Evolutionary conservation across 2,329 filamentous ascomycete species (phyloP).

Genomic region (Ophiocordyceps camponoti-rufipedis): DNA sequence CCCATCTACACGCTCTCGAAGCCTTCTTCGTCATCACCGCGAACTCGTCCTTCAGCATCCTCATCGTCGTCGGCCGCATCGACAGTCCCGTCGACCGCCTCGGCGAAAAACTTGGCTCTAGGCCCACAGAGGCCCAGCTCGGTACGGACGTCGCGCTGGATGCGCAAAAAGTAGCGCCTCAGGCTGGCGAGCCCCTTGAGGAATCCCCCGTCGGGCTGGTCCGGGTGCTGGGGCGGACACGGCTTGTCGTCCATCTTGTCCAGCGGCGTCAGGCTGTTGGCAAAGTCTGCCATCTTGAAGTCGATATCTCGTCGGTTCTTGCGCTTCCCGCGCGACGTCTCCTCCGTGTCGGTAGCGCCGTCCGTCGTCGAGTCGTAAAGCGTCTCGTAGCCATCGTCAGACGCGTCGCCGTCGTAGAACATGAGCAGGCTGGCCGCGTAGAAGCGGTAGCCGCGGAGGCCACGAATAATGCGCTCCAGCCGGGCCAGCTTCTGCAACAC

Average conservation of each 20-base stretch:
- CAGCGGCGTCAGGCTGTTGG: slow-evolving; percentile 85
- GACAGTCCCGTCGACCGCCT: slow-evolving; percentile 5
- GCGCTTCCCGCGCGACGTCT: slow-evolving; percentile 25
- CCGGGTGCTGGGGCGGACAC: slow-evolving; percentile 68
- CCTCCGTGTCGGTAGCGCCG: slow-evolving; percentile 38
- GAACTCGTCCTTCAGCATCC: slow-evolving; percentile 6
- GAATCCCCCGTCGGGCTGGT: slow-evolving; percentile 75
- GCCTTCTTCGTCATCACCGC: background rate
- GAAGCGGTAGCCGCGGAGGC: slow-evolving; percentile 72
- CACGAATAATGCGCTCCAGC: slow-evolving; percentile 67
- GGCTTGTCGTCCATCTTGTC: slow-evolving; percentile 43
- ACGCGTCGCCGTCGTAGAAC: slow-evolving; percentile 78
- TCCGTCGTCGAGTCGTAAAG: slow-evolving; percentile 39
- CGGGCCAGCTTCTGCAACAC: slow-evolving; percentile 70
- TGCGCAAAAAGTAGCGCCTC: slow-evolving; percentile 68
- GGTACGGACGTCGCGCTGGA: slow-evolving; percentile 56
- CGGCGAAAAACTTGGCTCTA: slow-evolving; percentile 5
- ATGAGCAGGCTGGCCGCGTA: slow-evolving; percentile 91
- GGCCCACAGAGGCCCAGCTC: slow-evolving; percentile 25
- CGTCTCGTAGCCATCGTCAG: slow-evolving; percentile 29
- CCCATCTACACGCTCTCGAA: background rate
- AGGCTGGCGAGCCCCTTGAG: slow-evolving; percentile 67
- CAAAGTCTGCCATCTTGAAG: slow-evolving; percentile 96
- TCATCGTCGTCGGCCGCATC: slow-evolving; percentile 13
- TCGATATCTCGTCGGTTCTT: slow-evolving; percentile 50